These are phyloP conservation scores for Xylariaceae sp. DNA, from an alignment of 2,329 filamentous ascomycete species.

Conservation along the genomic window DNA sequence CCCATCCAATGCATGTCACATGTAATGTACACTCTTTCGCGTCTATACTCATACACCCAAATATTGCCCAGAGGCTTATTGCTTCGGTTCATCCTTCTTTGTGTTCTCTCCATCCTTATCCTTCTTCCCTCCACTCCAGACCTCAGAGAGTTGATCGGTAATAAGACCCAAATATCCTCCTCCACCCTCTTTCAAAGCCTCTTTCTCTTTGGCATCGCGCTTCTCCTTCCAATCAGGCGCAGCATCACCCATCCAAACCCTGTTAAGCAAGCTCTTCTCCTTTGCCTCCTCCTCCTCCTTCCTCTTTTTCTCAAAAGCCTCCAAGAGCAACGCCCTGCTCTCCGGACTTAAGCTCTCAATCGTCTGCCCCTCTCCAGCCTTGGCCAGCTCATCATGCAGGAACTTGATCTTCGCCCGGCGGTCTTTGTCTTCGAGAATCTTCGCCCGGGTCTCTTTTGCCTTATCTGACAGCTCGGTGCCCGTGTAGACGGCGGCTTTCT, in stretches of 20 bases:
- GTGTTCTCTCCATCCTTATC: conserved; percentile 27
- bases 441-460: conserved; percentile 44
- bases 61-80: too few species aligned
- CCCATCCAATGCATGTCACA: conserved; percentile 2
- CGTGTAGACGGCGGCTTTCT: conserved; percentile 42
- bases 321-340: conserved; percentile 11
- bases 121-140: conserved; percentile 33
- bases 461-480: conserved; percentile 55
- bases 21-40: conserved; percentile 13
- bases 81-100: conserved; percentile 31
- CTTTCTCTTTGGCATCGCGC: conserved; percentile 48
- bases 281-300: conserved; percentile 8
- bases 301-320: conserved; percentile 9
- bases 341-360: conserved; percentile 21
- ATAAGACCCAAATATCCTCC: conserved; percentile 55
- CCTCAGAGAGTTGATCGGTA: conserved; percentile 53
- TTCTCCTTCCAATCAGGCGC: conserved; percentile 51
- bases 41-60: too few species aligned
- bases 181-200: conserved; percentile 50
- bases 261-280: conserved; percentile 35
- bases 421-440: conserved; percentile 45
- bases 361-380: conserved; percentile 18
- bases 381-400: conserved; percentile 10
- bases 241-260: conserved; percentile 58
- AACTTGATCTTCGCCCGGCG: conserved; percentile 25